phyloP scores from a whole-genome alignment of 148 eudicot species.

The Heliamphora exappendiculata region DNA sequence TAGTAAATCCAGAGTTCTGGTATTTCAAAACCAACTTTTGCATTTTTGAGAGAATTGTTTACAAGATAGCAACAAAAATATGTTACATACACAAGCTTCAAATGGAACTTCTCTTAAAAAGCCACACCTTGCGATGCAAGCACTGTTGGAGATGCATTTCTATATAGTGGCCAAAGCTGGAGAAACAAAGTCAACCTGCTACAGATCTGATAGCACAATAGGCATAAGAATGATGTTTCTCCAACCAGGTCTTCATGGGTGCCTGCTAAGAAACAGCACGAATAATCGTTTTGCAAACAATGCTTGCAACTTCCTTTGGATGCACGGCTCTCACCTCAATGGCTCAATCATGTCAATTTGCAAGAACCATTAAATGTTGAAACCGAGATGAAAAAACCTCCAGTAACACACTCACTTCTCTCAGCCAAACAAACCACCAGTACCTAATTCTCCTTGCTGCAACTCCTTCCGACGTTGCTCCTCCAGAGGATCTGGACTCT shows the following conservation, averaged over 20 bases:
- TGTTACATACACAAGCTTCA: conserved; percentile 43
- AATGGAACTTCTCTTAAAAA: conserved; percentile 26
- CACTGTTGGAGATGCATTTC: conserved; percentile 27
- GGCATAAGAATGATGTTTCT: conserved; percentile 25
- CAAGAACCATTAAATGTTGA: conserved; percentile 19
- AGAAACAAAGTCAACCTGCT: conserved; percentile 33
- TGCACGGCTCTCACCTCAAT: conserved; percentile 44
- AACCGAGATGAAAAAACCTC: neutral
- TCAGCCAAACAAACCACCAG: conserved; percentile 86
- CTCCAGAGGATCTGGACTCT: conserved; percentile 93
- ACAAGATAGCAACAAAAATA: conserved; percentile 32
- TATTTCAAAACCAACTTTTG: conserved; percentile 31
- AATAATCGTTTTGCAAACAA: conserved; percentile 15
- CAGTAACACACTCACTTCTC: conserved; percentile 7
- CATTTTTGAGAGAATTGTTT: conserved; percentile 24
- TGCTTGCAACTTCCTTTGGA: conserved; percentile 22
- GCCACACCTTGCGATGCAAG: conserved; percentile 57
- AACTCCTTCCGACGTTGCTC: conserved; percentile 82
- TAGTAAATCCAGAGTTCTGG: conserved; percentile 23
- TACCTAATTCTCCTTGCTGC: conserved; percentile 71
- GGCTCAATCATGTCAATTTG: conserved; percentile 24
- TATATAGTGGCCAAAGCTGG: conserved; percentile 28
- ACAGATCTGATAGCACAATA: conserved; percentile 25
- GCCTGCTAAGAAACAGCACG: conserved; percentile 63
- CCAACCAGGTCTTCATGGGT: conserved; percentile 25